Conservation (phyloP, 2,329 filamentous ascomycete species). For the Pyricularia grisea region DNA sequence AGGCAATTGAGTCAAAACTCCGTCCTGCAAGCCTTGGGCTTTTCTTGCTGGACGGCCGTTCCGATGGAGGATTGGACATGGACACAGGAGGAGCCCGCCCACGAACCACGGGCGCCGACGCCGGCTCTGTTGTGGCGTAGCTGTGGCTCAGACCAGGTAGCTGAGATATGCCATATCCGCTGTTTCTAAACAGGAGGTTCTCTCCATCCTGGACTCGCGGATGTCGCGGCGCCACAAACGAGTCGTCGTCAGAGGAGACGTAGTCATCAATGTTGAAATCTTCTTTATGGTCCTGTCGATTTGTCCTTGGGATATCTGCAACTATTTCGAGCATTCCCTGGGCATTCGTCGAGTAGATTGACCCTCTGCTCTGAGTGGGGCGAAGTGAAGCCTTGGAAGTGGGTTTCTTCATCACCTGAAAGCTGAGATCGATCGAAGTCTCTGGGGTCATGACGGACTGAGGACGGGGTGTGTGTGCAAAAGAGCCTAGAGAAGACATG, state of each 20-base stretch:
- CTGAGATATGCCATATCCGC: conserved; percentile 21
- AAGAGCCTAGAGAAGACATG: conserved; percentile 8
- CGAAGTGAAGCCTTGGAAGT: conserved; percentile 1
- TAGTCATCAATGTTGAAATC: conserved; percentile 29
- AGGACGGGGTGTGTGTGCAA: conserved; percentile 3
- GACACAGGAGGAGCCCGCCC: neutral
- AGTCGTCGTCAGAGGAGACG: conserved; percentile 27
- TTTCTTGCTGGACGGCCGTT: neutral
- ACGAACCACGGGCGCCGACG: neutral
- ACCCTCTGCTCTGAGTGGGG: conserved; percentile 6
- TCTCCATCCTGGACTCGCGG: conserved; percentile 21
- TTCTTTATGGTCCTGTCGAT: conserved; percentile 8
- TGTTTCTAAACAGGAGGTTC: conserved; percentile 24
- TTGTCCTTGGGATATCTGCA: neutral
- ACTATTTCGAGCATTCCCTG: conserved; percentile 3
- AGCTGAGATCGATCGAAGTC: conserved; percentile 12
- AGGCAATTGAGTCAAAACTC: neutral
- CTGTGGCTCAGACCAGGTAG: conserved; percentile 23
- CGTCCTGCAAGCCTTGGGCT: too few species aligned
- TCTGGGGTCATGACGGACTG: conserved; percentile 11
- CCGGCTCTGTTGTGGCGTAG: neutral
- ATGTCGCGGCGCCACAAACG: conserved; percentile 12
- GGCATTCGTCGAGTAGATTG: conserved; percentile 6
- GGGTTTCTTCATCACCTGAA: neutral
- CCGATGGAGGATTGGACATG: neutral